These are phyloP conservation scores for Tilletia setariae DNA, from an alignment of 1,284 basidiomycete species.

Conservation along the genomic window DNA sequence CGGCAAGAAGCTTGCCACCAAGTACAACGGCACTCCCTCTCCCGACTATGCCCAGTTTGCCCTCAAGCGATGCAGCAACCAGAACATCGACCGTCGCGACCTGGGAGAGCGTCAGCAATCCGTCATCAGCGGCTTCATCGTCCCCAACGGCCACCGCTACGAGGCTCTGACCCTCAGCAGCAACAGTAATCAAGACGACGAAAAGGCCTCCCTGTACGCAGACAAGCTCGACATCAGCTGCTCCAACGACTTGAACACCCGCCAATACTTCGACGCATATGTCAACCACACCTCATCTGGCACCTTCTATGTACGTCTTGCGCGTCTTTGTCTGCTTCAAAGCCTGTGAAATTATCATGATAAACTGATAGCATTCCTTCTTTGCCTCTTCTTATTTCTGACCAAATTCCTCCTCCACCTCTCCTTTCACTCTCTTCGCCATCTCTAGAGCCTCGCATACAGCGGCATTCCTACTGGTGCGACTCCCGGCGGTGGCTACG, in stretches of 20 bases:
- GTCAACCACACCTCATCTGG: not conserved
- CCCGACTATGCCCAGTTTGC: too few species aligned
- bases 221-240: not conserved
- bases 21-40: too few species aligned
- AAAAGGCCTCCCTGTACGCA: not conserved
- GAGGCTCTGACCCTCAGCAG: not conserved
- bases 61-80: too few species aligned
- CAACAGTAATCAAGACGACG: not conserved
- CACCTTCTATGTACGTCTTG: not conserved
- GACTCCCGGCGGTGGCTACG: not conserved
- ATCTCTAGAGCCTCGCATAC: not conserved
- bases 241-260: not conserved
- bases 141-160: not conserved
- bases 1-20: too few species aligned
- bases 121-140: not conserved
- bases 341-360: too few species aligned
- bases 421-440: too few species aligned
- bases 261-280: not conserved
- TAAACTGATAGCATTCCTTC: too few species aligned
- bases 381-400: too few species aligned
- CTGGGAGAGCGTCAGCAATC: not conserved
- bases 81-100: not conserved
- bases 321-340: too few species aligned
- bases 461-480: not conserved
- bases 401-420: too few species aligned